phyloP scores from a whole-genome alignment of 1,139 yeast genomes.

The Hanseniaspora sp. region DNA sequence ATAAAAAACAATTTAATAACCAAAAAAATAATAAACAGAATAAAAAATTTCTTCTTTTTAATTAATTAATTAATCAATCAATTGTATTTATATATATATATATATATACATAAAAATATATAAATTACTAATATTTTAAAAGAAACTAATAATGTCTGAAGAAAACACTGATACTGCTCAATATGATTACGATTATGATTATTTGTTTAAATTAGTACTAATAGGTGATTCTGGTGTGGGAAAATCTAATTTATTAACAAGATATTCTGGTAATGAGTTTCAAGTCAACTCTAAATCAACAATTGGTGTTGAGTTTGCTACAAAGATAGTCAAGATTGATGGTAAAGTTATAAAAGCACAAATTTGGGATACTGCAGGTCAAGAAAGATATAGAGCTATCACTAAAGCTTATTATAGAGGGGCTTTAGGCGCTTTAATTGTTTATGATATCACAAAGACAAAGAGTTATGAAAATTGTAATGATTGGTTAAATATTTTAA shows the following conservation, averaged over 20 bases:
- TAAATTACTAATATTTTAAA: too few relatives aligned
- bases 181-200: constrained; percentile 88
- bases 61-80: too few relatives aligned
- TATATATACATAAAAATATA: too few relatives aligned
- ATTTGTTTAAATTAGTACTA: constrained; percentile 83
- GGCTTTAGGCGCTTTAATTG: constrained; percentile 93
- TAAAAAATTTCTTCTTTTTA: too few relatives aligned
- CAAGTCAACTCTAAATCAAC: constrained; percentile 89
- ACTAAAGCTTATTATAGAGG: constrained; percentile 97
- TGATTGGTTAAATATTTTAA: constrained; percentile 89
- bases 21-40: too few relatives aligned
- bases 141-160: constrained; percentile 2
- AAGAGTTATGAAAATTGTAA: constrained; percentile 87
- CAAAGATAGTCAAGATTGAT: constrained; percentile 87
- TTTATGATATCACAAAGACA: constrained; percentile 88
- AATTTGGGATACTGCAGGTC: constrained; percentile 99
- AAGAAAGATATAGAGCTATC: constrained; percentile 94
- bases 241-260: constrained; percentile 80
- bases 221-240: constrained; percentile 98
- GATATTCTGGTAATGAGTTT: constrained; percentile 93
- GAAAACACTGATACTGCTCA: constrained; percentile 42
- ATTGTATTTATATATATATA: too few relatives aligned
- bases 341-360: constrained; percentile 95
- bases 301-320: constrained; percentile 96
- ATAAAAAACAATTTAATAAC: too few relatives aligned